These are phyloP conservation scores for Thecaphora frezii DNA, from an alignment of 1,284 basidiomycete genomes.

Conservation along the genomic window DNA sequence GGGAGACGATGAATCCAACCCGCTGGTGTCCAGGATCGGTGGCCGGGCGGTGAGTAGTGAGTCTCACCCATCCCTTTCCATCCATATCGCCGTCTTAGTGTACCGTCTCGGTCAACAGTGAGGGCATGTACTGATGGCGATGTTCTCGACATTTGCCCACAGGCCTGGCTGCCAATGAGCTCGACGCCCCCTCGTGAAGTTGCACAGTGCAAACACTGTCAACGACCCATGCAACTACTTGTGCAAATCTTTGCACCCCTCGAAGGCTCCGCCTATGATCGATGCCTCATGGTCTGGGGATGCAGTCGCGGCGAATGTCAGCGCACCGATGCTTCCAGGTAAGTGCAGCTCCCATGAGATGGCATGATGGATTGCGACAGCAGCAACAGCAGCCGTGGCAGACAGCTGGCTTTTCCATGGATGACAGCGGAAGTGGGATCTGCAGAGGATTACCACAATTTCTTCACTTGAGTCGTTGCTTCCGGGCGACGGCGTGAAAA, in stretches of 20 bases:
- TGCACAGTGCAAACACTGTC: conserved; percentile 38
- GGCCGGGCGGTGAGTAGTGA: conserved; percentile 25
- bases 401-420: neutral
- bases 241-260: conserved; percentile 58
- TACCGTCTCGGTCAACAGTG: too few species aligned
- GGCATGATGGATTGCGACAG: neutral
- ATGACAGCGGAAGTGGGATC: neutral
- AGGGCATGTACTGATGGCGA: too few species aligned
- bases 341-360: conserved; percentile 14
- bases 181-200: conserved; percentile 27
- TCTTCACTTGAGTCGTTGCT: conserved; percentile 57
- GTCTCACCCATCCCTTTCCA: conserved; percentile 1
- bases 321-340: conserved; percentile 43
- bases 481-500: conserved; percentile 44
- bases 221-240: conserved; percentile 55
- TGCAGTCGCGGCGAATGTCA: conserved; percentile 51
- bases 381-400: neutral
- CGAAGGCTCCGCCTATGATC: conserved; percentile 52
- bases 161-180: conserved; percentile 48
- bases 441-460: conserved; percentile 57
- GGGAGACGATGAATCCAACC: conserved; percentile 48
- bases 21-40: conserved; percentile 56
- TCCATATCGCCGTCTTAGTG: neutral
- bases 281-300: conserved; percentile 55
- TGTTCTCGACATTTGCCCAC: conserved; percentile 1